Percentiles rank a stretch among this genome's conserved stretches.
These are phyloP conservation scores for Nepenthes gracilis DNA, from an alignment of 148 eudicot genomes.

Conservation along the genomic window DNA sequence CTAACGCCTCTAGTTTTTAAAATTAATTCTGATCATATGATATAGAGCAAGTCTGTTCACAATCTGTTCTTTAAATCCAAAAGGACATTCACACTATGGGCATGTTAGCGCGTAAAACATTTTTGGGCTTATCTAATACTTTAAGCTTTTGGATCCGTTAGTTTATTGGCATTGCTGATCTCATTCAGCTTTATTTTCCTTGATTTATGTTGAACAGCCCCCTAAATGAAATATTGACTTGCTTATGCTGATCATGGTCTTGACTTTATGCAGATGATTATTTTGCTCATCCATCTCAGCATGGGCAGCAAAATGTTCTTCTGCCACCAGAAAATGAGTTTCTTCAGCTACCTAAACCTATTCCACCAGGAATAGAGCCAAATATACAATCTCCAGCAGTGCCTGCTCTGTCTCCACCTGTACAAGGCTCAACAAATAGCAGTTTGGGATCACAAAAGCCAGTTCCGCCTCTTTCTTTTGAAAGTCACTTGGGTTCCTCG, in stretches of 20 bases:
- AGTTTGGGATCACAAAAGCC: conserved; percentile 27
- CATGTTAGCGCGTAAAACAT: too few species aligned
- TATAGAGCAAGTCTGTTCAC: too few species aligned
- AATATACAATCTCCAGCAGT: conserved; percentile 9
- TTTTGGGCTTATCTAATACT: too few species aligned
- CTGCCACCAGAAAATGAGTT: conserved; percentile 6
- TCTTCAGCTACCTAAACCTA: conserved; percentile 13
- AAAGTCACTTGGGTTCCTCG: conserved; percentile 11
- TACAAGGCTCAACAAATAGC: conserved; percentile 16
- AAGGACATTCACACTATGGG: too few species aligned
- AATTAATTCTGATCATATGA: too few species aligned
- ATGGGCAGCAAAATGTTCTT: conserved; percentile 18
- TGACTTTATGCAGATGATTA: conserved; percentile 22
- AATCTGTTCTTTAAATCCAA: too few species aligned
- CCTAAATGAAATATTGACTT: not conserved
- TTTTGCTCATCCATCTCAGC: conserved; percentile 18
- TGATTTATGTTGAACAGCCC: not conserved
- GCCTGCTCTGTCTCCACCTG: conserved; percentile 14
- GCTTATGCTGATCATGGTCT: not conserved
- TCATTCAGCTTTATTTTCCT: not conserved
- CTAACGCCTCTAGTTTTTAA: too few species aligned
- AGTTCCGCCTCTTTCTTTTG: conserved; percentile 11
- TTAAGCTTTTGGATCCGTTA: too few species aligned
- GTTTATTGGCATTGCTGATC: too few species aligned
- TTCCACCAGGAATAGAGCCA: not conserved